These are phyloP conservation scores for Mucor saturninus DNA, from an alignment of 371 early-diverging fungal genomes.

Conservation along the genomic window DNA sequence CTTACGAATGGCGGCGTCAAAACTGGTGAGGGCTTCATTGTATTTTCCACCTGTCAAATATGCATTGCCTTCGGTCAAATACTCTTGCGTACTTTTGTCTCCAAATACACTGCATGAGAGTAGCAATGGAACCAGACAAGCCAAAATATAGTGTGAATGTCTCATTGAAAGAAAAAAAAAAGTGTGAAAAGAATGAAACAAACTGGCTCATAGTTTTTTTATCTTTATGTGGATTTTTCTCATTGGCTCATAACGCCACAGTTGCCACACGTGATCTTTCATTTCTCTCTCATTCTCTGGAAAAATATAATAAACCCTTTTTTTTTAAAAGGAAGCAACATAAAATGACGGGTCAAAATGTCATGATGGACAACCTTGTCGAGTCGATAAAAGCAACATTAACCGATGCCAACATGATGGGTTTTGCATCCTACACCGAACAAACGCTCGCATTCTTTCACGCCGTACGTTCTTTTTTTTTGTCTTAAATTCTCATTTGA, in stretches of 20 bases:
- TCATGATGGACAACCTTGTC: conserved; percentile 1
- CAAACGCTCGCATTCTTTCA: conserved; percentile 28
- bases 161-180: conserved; percentile 38
- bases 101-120: conserved; percentile 34
- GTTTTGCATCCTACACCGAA: conserved; percentile 15
- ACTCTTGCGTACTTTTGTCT: conserved; percentile 57
- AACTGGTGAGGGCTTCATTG: conserved; percentile 72
- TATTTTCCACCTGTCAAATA: conserved; percentile 58
- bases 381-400: conserved; percentile 2
- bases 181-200: conserved; percentile 60
- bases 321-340: too few relatives aligned
- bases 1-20: conserved; percentile 75
- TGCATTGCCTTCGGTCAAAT: conserved; percentile 66
- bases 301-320: too few relatives aligned
- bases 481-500: not conserved
- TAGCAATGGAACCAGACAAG: conserved; percentile 40
- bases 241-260: not conserved
- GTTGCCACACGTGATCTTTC: too few relatives aligned
- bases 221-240: not conserved
- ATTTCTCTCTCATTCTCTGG: too few relatives aligned
- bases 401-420: conserved; percentile 10
- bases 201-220: not conserved
- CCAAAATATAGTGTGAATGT: conserved; percentile 31
- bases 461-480: conserved; percentile 27
- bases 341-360: not conserved